Percentiles rank a stretch among this genome's conserved stretches.
phyloP scores from a whole-genome alignment of 495 filamentous ascomycete genomes.

The Penicillium simplicissimum region DNA sequence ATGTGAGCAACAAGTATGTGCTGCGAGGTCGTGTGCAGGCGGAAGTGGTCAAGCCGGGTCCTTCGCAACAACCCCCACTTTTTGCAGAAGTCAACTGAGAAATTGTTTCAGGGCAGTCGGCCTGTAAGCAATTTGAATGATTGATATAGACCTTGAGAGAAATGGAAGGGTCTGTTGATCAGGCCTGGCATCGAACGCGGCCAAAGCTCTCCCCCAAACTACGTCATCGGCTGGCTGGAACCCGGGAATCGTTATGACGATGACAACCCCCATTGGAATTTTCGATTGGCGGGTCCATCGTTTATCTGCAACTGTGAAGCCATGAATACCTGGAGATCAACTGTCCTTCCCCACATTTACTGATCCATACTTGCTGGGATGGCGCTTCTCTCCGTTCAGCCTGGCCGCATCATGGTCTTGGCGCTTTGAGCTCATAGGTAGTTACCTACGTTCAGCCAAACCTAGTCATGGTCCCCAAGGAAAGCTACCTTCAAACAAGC shows the following conservation, averaged over 20 bases:
- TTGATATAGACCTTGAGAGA: not conserved
- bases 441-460: too few relatives aligned
- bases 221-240: conserved; percentile 26
- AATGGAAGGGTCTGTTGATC: not conserved
- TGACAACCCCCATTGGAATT: conserved; percentile 7
- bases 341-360: conserved; percentile 16
- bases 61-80: conserved; percentile 10
- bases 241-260: conserved; percentile 28
- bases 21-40: not conserved
- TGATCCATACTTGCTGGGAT: conserved; percentile 10
- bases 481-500: not conserved
- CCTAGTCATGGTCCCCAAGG: not conserved
- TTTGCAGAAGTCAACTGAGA: not conserved
- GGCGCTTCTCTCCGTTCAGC: conserved; percentile 4
- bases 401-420: conserved; percentile 10
- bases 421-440: conserved; percentile 8
- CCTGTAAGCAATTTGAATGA: not conserved
- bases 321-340: not conserved
- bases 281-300: conserved; percentile 10
- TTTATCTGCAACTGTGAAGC: conserved; percentile 7
- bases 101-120: not conserved
- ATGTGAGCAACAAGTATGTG: not conserved
- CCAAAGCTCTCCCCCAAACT: conserved; percentile 15
- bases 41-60: not conserved
- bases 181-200: not conserved